phyloP scores from a whole-genome alignment of 1,139 yeast species.

The Geotrichum bryndzae region DNA sequence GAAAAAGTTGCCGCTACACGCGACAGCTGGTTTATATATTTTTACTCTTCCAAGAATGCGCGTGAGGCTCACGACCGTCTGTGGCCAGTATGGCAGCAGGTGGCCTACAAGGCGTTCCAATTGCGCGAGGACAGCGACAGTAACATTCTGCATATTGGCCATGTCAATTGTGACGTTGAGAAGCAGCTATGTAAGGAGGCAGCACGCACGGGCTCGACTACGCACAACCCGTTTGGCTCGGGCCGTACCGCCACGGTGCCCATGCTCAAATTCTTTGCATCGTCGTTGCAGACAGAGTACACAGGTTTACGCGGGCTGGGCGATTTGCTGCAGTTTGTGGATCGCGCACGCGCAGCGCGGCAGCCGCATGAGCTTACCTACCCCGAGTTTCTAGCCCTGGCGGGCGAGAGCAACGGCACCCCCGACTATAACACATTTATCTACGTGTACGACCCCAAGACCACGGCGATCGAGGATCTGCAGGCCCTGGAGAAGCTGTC shows the following conservation, averaged over 20 bases:
- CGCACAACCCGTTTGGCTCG: background rate
- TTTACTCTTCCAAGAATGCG: slow-evolving; percentile 38
- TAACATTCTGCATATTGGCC: slow-evolving; percentile 37
- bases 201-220: background rate
- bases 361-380: slow-evolving; percentile 27
- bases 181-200: slow-evolving; percentile 33
- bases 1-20: slow-evolving; percentile 22
- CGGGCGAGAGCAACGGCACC: slow-evolving; percentile 10
- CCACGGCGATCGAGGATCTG: slow-evolving; percentile 38
- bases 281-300: slow-evolving; percentile 31
- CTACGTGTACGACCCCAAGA: slow-evolving; percentile 36
- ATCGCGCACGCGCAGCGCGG: slow-evolving; percentile 28
- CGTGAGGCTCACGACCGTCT: slow-evolving; percentile 32
- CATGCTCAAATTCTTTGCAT: slow-evolving; percentile 31
- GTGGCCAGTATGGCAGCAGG: slow-evolving; percentile 32
- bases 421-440: slow-evolving; percentile 26
- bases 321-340: slow-evolving; percentile 33
- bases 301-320: slow-evolving; percentile 34
- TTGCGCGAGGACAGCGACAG: slow-evolving; percentile 5
- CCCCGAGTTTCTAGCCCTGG: slow-evolving; percentile 24
- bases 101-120: slow-evolving; percentile 29
- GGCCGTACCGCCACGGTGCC: slow-evolving; percentile 29
- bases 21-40: slow-evolving; percentile 39
- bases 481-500: slow-evolving; percentile 36
- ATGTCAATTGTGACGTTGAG: slow-evolving; percentile 38